Base-by-base conservation (phyloP, 331 rosid genomes). In the Dryas integrifolia region DNA sequence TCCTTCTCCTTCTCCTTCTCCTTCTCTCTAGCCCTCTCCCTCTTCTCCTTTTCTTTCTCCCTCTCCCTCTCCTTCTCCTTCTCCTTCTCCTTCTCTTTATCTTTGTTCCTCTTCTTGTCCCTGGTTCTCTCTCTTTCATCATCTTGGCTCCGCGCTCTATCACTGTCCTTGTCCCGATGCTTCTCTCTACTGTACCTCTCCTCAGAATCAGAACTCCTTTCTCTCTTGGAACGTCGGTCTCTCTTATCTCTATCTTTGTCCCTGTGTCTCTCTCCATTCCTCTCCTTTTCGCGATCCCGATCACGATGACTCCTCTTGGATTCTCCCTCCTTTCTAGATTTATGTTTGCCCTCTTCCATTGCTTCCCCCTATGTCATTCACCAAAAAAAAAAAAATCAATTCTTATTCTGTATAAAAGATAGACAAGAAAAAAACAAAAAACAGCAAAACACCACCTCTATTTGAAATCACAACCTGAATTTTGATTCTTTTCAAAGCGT, bases 261-360 rank as follows among this genome's bases (percentile, higher is more conserved):
- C 72, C 76, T 82, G 40, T 78, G 86, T 82, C 75, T 84, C 47
- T 87, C 87, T 15, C 82, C 82, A 3, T 69, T 79, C 74, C 82
- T 82, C 79, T 88, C 92, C 86, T 85, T 88, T 5, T 67, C 83
- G 11, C 68, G 48, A 16, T 81, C 78, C 50, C 74, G 50, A 62
- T 70, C 85, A 13, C 88, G 88, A 58, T 82, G 86, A 83, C 84
- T 81, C 84, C 86, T 88, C 86, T 87, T 88, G 10, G 87, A 70
- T 67, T 86, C 90, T 49, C 74, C 87, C 30, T 85, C 92, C 65
- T 79, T 87, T 82, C 85, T 77, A 5, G 93, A 80, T 78, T 81
- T 88, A 77, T 80, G 86, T 46, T 82, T 90, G 18, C 73, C 87
- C 52, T 81, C 93, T 39, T 86, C 93, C 96, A 90, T 85, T 49